Percentiles rank a stretch among this genome's conserved stretches.
These are phyloP conservation scores for Fusarium sp. DNA, from an alignment of 2,329 filamentous ascomycete species.

Conservation along the genomic window DNA sequence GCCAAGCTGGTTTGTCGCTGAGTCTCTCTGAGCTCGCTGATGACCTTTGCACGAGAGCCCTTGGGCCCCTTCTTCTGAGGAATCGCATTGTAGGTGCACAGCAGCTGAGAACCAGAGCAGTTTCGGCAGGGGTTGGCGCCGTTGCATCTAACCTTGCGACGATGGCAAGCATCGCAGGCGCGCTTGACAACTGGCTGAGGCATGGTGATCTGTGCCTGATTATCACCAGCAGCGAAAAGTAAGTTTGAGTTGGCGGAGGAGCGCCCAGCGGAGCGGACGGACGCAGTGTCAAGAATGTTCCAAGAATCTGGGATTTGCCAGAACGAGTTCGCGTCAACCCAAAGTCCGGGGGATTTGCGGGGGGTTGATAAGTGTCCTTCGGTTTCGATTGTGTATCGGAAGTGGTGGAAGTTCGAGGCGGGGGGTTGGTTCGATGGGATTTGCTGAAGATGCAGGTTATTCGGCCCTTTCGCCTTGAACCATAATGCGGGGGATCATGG, in stretches of 20 bases:
- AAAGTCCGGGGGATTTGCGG: constrained; percentile 49
- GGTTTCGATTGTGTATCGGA: neutral
- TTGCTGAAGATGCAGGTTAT: constrained; percentile 50
- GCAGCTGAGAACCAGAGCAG: constrained; percentile 74
- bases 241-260: constrained; percentile 25
- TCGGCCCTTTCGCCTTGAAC: constrained; percentile 53
- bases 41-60: constrained; percentile 79
- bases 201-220: constrained; percentile 43
- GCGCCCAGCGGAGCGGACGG: constrained; percentile 1
- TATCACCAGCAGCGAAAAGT: constrained; percentile 16
- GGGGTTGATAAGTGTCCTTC: constrained; percentile 38
- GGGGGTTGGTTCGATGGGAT: constrained; percentile 33
- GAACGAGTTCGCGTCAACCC: constrained; percentile 25
- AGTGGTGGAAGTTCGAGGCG: neutral
- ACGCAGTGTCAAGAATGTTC: constrained; percentile 7
- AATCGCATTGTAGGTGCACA: constrained; percentile 80
- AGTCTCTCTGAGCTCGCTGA: constrained; percentile 77
- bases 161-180: constrained; percentile 80
- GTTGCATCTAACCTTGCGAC: constrained; percentile 80
- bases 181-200: constrained; percentile 65
- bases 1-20: constrained; percentile 75
- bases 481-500: constrained; percentile 48
- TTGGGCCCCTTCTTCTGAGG: constrained; percentile 83
- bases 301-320: constrained; percentile 7
- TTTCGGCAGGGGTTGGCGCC: constrained; percentile 78